phyloP scores from a whole-genome alignment of 345 rosid species.

The Pelargonium nanum region DNA sequence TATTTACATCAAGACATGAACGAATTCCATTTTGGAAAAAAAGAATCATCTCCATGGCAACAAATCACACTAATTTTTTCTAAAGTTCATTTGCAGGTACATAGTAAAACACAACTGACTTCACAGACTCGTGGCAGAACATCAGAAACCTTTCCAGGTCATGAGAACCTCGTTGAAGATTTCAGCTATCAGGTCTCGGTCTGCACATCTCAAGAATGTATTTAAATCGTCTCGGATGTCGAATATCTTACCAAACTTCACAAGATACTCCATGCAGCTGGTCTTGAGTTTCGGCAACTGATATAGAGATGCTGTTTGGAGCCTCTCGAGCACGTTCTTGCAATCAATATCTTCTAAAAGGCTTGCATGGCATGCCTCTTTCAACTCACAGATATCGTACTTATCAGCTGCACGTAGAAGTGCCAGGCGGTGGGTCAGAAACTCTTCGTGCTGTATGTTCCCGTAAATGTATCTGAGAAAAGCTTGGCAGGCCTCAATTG shows the following conservation, averaged over 20 bases:
- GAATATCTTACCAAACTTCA: conserved; percentile 85
- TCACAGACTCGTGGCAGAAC: background rate
- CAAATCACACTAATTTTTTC: conserved; percentile 17
- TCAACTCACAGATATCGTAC: conserved; percentile 64
- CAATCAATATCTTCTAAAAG: conserved; percentile 76
- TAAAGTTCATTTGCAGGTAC: conserved; percentile 10
- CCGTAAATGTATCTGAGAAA: conserved; percentile 78
- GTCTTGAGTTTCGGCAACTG: conserved; percentile 58
- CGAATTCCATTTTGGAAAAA: conserved; percentile 34
- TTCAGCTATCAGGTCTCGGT: conserved; percentile 71
- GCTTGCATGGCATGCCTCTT: conserved; percentile 77
- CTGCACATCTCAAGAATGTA: conserved; percentile 60
- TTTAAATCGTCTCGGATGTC: conserved; percentile 80
- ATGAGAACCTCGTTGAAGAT: conserved; percentile 72
- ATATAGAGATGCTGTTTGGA: conserved; percentile 63
- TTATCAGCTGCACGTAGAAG: conserved; percentile 84
- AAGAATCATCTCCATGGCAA: conserved; percentile 33
- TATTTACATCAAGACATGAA: conserved; percentile 33
- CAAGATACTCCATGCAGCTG: conserved; percentile 76
- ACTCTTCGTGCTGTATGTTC: conserved; percentile 54
- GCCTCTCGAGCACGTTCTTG: conserved; percentile 77
- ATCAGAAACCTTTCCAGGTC: conserved; percentile 88
- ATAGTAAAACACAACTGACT: background rate
- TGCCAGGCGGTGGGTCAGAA: conserved; percentile 56
- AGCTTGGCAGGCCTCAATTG: conserved; percentile 68